Conservation (phyloP, 2,329 filamentous ascomycete species). For the Ophiostoma sp. region DNA sequence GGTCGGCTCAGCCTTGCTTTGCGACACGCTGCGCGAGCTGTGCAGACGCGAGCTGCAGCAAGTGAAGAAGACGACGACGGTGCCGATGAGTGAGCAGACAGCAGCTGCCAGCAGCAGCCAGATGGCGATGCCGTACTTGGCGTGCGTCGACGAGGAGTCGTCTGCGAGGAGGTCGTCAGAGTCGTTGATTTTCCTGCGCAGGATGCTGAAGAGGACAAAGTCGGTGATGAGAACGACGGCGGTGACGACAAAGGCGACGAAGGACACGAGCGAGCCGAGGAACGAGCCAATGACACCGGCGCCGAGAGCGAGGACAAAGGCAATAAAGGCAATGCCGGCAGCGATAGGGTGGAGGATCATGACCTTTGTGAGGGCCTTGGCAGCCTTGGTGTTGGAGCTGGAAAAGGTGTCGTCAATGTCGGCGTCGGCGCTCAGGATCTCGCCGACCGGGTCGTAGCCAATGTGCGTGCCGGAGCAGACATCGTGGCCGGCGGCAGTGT, state of each 20-base stretch:
- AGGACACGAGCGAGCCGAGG: conserved; percentile 45
- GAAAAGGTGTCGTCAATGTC: conserved; percentile 41
- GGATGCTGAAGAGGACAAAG: conserved; percentile 52
- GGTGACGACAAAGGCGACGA: conserved; percentile 46
- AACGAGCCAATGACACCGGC: conserved; percentile 49
- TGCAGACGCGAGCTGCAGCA: conserved; percentile 52
- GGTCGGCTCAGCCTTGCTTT: conserved; percentile 32
- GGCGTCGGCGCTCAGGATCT: conserved; percentile 1
- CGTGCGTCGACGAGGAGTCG: conserved; percentile 20
- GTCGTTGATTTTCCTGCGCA: conserved; percentile 52
- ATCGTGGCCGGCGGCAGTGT: conserved; percentile 29
- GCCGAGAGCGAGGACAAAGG: conserved; percentile 51
- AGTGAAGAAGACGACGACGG: conserved; percentile 54
- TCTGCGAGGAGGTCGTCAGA: conserved; percentile 40
- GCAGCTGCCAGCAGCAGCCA: conserved; percentile 57
- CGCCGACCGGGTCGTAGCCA: conserved; percentile 51
- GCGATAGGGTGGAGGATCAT: conserved; percentile 60
- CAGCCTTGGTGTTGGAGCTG: conserved; percentile 27
- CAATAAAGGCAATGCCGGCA: conserved; percentile 53
- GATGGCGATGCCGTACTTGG: conserved; percentile 49
- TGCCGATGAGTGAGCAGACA: conserved; percentile 50
- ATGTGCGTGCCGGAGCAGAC: conserved; percentile 45
- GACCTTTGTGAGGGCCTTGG: conserved; percentile 48
- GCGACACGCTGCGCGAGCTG: conserved; percentile 30
- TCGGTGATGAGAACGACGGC: conserved; percentile 49